phyloP scores from a whole-genome alignment of 257 asterid species.

The Rhazya stricta region DNA sequence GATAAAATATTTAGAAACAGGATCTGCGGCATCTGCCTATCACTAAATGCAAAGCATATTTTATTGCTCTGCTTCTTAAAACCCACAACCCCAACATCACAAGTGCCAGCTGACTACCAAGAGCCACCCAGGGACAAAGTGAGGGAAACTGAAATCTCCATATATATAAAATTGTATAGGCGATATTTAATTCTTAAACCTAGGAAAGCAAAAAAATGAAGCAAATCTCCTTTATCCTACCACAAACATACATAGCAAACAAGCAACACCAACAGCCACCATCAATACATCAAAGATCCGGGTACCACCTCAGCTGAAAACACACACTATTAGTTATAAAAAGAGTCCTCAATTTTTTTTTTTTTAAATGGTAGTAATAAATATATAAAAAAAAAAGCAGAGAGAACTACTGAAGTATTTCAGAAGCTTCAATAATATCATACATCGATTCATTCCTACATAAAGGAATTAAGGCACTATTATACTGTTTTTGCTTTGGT shows the following conservation, averaged over 20 bases:
- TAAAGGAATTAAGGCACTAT: too few relatives aligned
- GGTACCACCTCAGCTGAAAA: neutral
- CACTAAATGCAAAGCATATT: neutral
- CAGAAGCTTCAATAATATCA: neutral
- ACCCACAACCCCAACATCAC: neutral
- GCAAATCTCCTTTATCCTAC: neutral
- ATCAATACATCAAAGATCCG: neutral
- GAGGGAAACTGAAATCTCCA: neutral
- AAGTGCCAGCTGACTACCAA: neutral
- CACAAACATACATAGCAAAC: neutral
- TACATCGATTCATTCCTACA: neutral
- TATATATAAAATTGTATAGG: neutral
- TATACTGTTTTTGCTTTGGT: too few relatives aligned
- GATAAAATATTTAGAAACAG: constrained; percentile 6
- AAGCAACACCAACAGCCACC: neutral
- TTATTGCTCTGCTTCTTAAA: neutral
- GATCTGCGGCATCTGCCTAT: neutral
- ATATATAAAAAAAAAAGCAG: too few relatives aligned
- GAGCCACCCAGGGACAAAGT: neutral
- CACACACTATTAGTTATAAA: neutral
- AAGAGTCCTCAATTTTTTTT: neutral
- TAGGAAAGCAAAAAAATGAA: neutral
- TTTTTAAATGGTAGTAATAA: neutral
- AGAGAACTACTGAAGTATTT: neutral
- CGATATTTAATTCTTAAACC: neutral